phyloP scores from a whole-genome alignment of 2,329 filamentous ascomycete genomes.

The Blastomyces parvus region DNA sequence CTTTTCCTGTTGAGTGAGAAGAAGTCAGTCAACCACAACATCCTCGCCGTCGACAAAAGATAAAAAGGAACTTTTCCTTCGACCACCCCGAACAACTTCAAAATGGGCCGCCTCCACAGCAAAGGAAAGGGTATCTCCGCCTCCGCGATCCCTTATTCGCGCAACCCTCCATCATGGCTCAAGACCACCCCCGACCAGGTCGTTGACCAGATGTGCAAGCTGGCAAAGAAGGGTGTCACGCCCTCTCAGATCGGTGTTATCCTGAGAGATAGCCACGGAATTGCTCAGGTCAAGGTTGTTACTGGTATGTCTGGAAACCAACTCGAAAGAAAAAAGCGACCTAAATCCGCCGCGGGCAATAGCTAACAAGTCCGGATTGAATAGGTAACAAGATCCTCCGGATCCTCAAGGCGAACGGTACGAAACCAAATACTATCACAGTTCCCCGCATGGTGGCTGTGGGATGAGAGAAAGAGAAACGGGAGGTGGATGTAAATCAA shows the following conservation, averaged over 20 bases:
- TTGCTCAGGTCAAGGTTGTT: constrained; percentile 95
- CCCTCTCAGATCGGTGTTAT: constrained; percentile 99
- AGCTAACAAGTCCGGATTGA: constrained; percentile 29
- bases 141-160: constrained; percentile 94
- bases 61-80: constrained; percentile 9
- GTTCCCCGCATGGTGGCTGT: constrained; percentile 15
- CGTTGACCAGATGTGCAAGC: constrained; percentile 98
- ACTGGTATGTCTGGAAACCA: constrained; percentile 57
- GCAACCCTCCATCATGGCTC: constrained; percentile 84
- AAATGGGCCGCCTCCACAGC: constrained; percentile 96
- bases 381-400: constrained; percentile 98
- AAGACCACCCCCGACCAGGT: constrained; percentile 99
- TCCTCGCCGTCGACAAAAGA: constrained; percentile 2
- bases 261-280: constrained; percentile 94
- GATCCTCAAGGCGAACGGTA: constrained; percentile 97
- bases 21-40: neutral
- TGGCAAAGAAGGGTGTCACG: constrained; percentile 97
- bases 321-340: neutral
- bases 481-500: constrained; percentile 12
- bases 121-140: constrained; percentile 98
- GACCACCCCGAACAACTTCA: constrained; percentile 14
- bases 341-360: neutral
- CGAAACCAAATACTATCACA: constrained; percentile 27
- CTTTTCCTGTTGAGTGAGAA: constrained; percentile 1
- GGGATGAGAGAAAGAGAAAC: constrained; percentile 11